These are phyloP conservation scores for Uromyces viciae-fabae DNA, from an alignment of 1,284 basidiomycete genomes.

Conservation along the genomic window DNA sequence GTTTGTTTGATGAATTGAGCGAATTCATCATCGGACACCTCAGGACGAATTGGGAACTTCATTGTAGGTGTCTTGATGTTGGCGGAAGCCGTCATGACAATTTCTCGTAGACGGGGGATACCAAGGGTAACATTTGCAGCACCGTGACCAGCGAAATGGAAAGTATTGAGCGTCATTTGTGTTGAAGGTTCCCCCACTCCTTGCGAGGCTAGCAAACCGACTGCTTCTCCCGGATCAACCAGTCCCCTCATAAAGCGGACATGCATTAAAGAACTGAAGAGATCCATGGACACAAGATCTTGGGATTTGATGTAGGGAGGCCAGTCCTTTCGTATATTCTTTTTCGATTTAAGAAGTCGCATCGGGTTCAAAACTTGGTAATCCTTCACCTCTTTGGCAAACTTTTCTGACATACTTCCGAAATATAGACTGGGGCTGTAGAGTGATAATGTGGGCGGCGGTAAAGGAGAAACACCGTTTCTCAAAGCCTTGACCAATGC, in stretches of 20 bases:
- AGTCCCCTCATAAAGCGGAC: constrained; percentile 87
- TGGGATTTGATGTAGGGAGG: constrained; percentile 57
- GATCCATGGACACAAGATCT: constrained; percentile 61
- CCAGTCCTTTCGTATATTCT: constrained; percentile 54
- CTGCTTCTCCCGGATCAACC: constrained; percentile 95
- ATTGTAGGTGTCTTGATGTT: constrained; percentile 99
- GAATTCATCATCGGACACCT: constrained; percentile 63
- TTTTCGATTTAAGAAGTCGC: constrained; percentile 67
- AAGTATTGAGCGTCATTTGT: constrained; percentile 99
- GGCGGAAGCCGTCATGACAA: constrained; percentile 97
- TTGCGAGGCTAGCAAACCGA: constrained; percentile 95
- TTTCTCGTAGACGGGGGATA: constrained; percentile 96
- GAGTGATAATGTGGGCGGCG: constrained; percentile 70
- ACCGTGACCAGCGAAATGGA: constrained; percentile 99
- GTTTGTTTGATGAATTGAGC: constrained; percentile 85
- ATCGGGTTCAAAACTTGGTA: constrained; percentile 78
- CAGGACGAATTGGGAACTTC: constrained; percentile 71
- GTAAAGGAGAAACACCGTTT: constrained; percentile 60
- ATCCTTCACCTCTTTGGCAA: constrained; percentile 73
- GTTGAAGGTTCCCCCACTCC: constrained; percentile 98
- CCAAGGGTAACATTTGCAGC: constrained; percentile 98
- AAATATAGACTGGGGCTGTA: constrained; percentile 77
- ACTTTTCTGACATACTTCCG: constrained; percentile 88
- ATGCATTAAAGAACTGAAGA: constrained; percentile 77
- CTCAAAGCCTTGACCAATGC: constrained; percentile 74